Base-by-base conservation (phyloP, 1,284 basidiomycete species). In the Malassezia sp. region DNA sequence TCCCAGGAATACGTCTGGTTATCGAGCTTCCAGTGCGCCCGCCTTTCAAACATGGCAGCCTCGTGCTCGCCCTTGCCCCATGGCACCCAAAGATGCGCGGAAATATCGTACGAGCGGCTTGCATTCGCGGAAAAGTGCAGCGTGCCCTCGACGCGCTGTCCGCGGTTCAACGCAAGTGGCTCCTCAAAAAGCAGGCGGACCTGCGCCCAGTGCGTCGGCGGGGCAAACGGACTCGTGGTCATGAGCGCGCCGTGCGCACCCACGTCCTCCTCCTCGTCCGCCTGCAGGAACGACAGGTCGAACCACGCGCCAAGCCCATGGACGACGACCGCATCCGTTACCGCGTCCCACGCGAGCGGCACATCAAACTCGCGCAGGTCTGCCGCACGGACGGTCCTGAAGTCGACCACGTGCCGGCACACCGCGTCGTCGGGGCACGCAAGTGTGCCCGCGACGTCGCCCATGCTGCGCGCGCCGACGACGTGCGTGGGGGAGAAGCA, bases 131-230 rank as follows among this genome's bases (percentile, higher is more conserved):
- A 29, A 49, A 59, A 67, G 18, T 56, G 54, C 30, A 67, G 56
- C 35, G 48, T 54, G 14, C 64, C 64, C n/a, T 41, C 12, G 18
- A 67, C 43, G 14, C 51, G 56, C 31, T 67, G 64, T 9, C 60
- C 57, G 15, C 49, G 45, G 39, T 67, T 67, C 49, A 65, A 55
- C 15, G 64, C 64, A 15, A 67, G 49, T 2, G 64, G 64, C 44
- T 66, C 63, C 6, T 49, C 50, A 3, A 67, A 44, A 22, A 63
- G 52, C 46, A 67, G 56, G 4, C 64, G 57, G 3, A 65, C 63
- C 42, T 67, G 64, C 33, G 65, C 63, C 64, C 64, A 67, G 45
- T 67, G 64, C 2, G 64, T 67, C 8, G 64, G 51, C n/a, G 63
- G 57, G 12, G 57, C 56, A 47, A 60, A 62, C 0, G 64, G 64